Conservation (phyloP, 1,284 basidiomycete species). For the Irpex sp. region DNA sequence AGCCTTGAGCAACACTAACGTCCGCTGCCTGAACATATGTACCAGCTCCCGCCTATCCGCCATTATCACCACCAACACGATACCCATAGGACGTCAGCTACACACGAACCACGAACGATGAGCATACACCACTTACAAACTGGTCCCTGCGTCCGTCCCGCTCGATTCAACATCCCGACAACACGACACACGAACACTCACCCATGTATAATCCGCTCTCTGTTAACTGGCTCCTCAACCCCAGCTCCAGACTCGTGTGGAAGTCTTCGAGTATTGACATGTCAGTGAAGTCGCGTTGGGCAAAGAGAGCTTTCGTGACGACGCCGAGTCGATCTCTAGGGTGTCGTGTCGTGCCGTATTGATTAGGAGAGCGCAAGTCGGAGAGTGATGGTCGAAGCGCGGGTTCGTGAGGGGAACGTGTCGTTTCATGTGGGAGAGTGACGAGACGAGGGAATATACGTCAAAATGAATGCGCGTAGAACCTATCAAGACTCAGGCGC, state of each 20-base stretch:
- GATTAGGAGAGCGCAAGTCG: too few species aligned
- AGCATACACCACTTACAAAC: slow-evolving; percentile 49
- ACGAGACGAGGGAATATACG: too few species aligned
- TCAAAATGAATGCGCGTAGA: too few species aligned
- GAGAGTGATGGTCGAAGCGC: too few species aligned
- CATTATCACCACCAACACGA: too few species aligned
- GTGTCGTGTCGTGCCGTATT: neutral
- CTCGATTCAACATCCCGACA: neutral
- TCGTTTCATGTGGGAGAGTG: neutral
- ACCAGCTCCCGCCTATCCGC: slow-evolving; percentile 76
- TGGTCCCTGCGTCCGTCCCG: slow-evolving; percentile 59
- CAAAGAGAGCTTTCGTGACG: slow-evolving; percentile 87
- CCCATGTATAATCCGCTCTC: slow-evolving; percentile 88
- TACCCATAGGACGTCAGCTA: too few species aligned
- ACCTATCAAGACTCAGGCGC: too few species aligned
- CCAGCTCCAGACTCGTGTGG: slow-evolving; percentile 66
- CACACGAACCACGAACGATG: neutral
- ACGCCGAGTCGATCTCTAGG: slow-evolving; percentile 90
- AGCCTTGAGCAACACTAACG: slow-evolving; percentile 92
- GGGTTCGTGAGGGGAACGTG: neutral
- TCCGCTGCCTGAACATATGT: slow-evolving; percentile 91
- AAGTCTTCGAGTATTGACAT: slow-evolving; percentile 85
- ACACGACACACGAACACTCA: slow-evolving; percentile 27
- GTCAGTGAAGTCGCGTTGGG: slow-evolving; percentile 86
- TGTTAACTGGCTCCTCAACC: slow-evolving; percentile 66